Conservation (phyloP, 176 grass and related monocot genomes). For the Paspalum notatum region DNA sequence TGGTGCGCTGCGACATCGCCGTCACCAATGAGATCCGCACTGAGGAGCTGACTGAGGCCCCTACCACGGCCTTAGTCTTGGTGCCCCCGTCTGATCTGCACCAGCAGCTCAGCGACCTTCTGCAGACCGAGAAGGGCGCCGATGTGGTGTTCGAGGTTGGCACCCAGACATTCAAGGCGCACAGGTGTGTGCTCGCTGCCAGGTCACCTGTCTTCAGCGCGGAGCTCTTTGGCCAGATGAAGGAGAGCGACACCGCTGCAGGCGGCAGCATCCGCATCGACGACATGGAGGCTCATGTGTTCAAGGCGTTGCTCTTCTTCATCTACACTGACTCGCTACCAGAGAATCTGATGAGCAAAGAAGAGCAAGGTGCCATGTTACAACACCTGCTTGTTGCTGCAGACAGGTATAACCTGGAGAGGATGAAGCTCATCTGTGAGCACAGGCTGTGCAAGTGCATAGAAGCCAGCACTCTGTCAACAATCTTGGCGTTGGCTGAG, state of each 20-base stretch:
- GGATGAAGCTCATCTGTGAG: too few relatives aligned
- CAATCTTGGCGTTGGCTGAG: neutral
- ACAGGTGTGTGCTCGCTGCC: constrained; percentile 27
- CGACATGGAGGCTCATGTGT: constrained; percentile 28
- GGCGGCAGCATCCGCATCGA: neutral
- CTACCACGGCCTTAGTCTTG: too few relatives aligned
- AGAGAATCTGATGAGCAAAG: neutral
- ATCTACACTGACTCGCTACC: constrained; percentile 55
- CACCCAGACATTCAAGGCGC: constrained; percentile 21
- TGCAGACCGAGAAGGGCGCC: too few relatives aligned
- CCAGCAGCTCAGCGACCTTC: too few relatives aligned
- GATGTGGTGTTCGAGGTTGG: too few relatives aligned
- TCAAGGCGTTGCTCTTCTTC: constrained; percentile 43
- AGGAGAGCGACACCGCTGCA: neutral
- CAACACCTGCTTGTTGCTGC: constrained; percentile 49
- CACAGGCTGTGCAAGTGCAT: too few relatives aligned
- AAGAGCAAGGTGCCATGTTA: constrained; percentile 13
- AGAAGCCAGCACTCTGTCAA: too few relatives aligned
- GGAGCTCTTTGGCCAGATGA: constrained; percentile 7
- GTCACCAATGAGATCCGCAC: too few relatives aligned
- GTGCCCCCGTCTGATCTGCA: too few relatives aligned
- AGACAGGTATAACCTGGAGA: too few relatives aligned
- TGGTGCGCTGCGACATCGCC: too few relatives aligned
- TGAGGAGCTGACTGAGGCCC: too few relatives aligned
- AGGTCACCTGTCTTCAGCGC: constrained; percentile 19